Evolutionary conservation across 2,329 filamentous ascomycete genomes (phyloP), one percentile per base, ranked within the genome.

Genomic region (Blastomyces parvus): DNA sequence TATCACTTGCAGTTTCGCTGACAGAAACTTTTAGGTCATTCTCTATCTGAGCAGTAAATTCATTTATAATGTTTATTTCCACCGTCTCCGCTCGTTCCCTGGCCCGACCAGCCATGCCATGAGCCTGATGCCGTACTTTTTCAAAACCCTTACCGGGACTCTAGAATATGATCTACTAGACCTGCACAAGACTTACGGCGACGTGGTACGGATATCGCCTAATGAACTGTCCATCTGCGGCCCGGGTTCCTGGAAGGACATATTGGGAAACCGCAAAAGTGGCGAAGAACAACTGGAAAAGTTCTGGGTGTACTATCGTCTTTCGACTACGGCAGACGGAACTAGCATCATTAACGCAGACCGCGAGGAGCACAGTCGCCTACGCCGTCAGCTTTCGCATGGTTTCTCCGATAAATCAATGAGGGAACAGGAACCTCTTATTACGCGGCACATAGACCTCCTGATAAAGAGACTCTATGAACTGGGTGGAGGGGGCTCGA

Each of bases 361-460:
- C 40, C 66, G 67, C 44, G 66, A 65, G 17, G 65, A 72, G 14
- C 72, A 74, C 53, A 53, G 61, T 13, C 69, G 70, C 2, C 63
- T 65, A 46, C 71, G 76, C 27, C 65, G 68, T 0, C 60, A 70
- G 2, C 63, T 80, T 9, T 62, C 70, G 4, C 73, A 74, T 62
- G 76, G 74, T 0, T 80, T 80, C 63, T 77, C 75, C 0, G 74
- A 77, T 50, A 73, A 73, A 57, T 74, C 74, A 0, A 63, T 80
- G 13, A 66, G 68, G 14, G 71, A 73, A 14, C 78, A 77, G 62
- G 76, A 75, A 61, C 66, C 67, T 0, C 57, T 76, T 2, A 66
- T 79, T 6, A 67, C 68, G 22, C 25, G 42, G 7, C 75, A 76
- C 63, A 62, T 76, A 17, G 69, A 76, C 52, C 64, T 71, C 0